Percentiles rank a stretch among this genome's conserved stretches.
phyloP scores from a whole-genome alignment of 345 rosid genomes.

The Lumnitzera racemosa region DNA sequence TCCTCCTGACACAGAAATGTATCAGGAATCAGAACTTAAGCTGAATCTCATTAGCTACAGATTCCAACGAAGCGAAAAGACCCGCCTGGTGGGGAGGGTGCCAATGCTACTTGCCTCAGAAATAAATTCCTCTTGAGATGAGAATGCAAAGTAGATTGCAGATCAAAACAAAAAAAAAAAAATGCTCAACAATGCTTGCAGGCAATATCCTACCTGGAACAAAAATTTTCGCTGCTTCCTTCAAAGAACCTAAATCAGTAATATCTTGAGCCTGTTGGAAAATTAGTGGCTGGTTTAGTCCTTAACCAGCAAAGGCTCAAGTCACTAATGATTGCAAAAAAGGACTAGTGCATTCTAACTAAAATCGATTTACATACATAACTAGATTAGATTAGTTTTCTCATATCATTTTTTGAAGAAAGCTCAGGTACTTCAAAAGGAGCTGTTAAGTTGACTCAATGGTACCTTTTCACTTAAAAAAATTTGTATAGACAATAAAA shows the following conservation, averaged over 20 bases:
- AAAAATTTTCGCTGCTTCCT: constrained; percentile 70
- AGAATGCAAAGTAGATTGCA: not conserved
- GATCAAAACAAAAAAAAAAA: not conserved
- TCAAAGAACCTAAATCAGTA: constrained; percentile 73
- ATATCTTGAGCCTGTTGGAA: constrained; percentile 76
- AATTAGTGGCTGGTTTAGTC: not conserved
- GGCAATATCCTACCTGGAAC: constrained; percentile 55
- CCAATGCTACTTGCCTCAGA: not conserved
- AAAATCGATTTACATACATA: no score
- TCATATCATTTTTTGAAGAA: no score
- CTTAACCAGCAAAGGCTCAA: no score
- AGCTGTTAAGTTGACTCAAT: no score
- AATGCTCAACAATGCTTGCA: not conserved
- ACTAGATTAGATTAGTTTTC: no score
- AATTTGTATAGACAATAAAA: no score
- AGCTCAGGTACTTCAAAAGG: no score
- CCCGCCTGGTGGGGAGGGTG: no score
- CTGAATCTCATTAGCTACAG: not conserved
- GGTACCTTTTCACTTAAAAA: no score
- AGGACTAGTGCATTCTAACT: no score
- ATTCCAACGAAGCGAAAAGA: not conserved
- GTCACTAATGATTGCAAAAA: no score
- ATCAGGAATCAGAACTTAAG: not conserved
- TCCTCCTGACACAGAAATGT: constrained; percentile 47
- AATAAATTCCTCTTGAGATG: not conserved